Base-by-base conservation (phyloP, 2,329 filamentous ascomycete species). In the Stagonosporopsis rhizophila region DNA sequence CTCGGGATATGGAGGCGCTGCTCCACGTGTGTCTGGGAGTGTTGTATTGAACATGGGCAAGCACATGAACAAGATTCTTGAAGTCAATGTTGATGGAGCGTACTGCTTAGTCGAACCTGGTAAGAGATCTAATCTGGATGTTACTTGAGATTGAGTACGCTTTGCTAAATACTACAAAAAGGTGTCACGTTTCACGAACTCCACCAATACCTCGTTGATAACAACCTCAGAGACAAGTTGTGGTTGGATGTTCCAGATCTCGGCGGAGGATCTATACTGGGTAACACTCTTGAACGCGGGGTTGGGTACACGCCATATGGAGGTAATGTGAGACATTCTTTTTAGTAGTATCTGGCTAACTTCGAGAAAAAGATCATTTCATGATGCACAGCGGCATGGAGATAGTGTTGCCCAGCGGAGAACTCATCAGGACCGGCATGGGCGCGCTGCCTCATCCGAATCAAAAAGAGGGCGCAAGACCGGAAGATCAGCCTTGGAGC, bases 1-100 rank as follows among this genome's bases (percentile, higher is more conserved):
- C 59, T 62, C 79, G 5, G 79, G 58, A 0, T 83, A 83, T 56
- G 81, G 81, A 14, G 81, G 81, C 1, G 77, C 81, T 1, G 80
- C 80, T 0, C 81, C 80, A 0, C 66, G 78, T 3, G 72, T 81
- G 2, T 72, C 73, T 6, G 80, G 80, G 0, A 78, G 74, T 34
- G 70, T 82, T 2, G 78, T 78, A 1, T 56, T 83, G 14, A 77
- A 81, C 51, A 67, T 82, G 14, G 78, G 77, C 11, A 68, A 66
- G 41, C 70, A 76, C 39, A 79, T 80, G 78, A 76, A 76, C 58
- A 62, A 65, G 48, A 74, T 79, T 45, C 57, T 80, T 4, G 70
- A 77, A 32, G 68, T 78, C 54, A 73, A 75, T 50, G 73, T 66
- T 4, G 74, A 77, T 38, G 72, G 72, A 23, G 74, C 71, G 4